A percentile compares a stretch with the other conserved stretches of the same genome.
Evolutionary conservation across 768 basidiomycete species (phyloP).

Genomic region (Russula earlei): DNA sequence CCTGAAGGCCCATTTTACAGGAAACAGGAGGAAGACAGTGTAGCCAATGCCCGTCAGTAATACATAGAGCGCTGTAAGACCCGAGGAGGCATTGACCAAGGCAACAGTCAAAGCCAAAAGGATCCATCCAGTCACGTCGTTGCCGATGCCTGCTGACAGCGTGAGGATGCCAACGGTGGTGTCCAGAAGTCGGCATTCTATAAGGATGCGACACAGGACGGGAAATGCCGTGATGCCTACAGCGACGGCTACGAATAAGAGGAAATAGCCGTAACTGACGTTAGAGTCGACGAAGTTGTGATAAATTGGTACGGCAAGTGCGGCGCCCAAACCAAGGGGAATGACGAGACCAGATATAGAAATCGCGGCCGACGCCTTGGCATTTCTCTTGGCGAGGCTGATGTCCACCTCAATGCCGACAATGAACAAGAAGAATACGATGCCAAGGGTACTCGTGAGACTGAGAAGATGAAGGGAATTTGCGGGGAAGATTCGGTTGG

Average conservation of each 20-base stretch:
- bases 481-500: conserved; percentile 71
- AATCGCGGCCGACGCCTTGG: conserved; percentile 54
- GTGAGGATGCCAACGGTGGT: conserved; percentile 90
- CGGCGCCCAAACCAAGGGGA: conserved; percentile 82
- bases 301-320: conserved; percentile 62
- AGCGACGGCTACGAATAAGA: conserved; percentile 90
- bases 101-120: conserved; percentile 87
- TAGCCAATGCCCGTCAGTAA: conserved; percentile 74
- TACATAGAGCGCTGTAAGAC: conserved; percentile 78
- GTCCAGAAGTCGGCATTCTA: conserved; percentile 83
- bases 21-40: conserved; percentile 67
- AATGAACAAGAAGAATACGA: conserved; percentile 83
- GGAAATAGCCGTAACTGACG: conserved; percentile 77
- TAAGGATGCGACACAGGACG: conserved; percentile 78
- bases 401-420: conserved; percentile 89
- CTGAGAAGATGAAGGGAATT: conserved; percentile 67
- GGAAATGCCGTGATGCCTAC: conserved; percentile 86
- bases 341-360: conserved; percentile 76
- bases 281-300: conserved; percentile 53
- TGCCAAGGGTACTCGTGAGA: conserved; percentile 82
- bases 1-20: too few relatives aligned
- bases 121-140: conserved; percentile 71
- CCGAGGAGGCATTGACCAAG: conserved; percentile 79
- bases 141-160: conserved; percentile 85
- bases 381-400: conserved; percentile 68